A percentile compares a stretch with the other conserved stretches of the same genome.
Conservation (phyloP, 2,329 filamentous ascomycete species). For the Phyllosticta paracitricarpa region DNA sequence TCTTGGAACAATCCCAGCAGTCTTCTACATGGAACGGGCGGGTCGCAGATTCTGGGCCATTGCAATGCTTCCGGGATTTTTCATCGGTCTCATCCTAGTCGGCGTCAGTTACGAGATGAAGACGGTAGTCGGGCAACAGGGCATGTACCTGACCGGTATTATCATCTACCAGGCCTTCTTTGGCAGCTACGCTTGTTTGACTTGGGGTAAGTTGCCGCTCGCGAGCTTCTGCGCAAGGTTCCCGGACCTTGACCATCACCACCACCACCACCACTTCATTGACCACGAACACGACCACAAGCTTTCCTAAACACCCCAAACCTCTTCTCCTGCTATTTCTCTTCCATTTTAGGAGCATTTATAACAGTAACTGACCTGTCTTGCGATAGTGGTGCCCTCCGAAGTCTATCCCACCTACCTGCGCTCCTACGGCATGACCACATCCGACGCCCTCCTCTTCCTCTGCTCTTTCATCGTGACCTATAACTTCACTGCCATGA, state of each 20-base stretch:
- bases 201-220: slow-evolving; percentile 15
- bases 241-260: too few relatives aligned
- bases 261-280: too few relatives aligned
- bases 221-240: too few relatives aligned
- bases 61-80: slow-evolving; percentile 61
- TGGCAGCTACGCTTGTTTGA: slow-evolving; percentile 26
- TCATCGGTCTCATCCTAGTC: slow-evolving; percentile 57
- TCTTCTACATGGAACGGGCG: slow-evolving; percentile 62
- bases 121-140: slow-evolving; percentile 40
- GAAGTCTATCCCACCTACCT: slow-evolving; percentile 67
- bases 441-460: slow-evolving; percentile 58
- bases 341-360: neutral
- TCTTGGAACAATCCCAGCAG: slow-evolving; percentile 57
- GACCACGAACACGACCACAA: too few relatives aligned
- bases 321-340: neutral
- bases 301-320: neutral
- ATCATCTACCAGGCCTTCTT: slow-evolving; percentile 35
- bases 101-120: slow-evolving; percentile 53
- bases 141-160: slow-evolving; percentile 57
- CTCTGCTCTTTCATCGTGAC: slow-evolving; percentile 63
- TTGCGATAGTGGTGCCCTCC: slow-evolving; percentile 36
- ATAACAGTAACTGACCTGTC: neutral
- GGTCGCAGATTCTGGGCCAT: slow-evolving; percentile 68
- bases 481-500: slow-evolving; percentile 64
- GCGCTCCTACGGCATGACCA: slow-evolving; percentile 64